These are phyloP conservation scores for Saksenaea oblongispora DNA, from an alignment of 371 early-diverging fungal species.

Conservation along the genomic window DNA sequence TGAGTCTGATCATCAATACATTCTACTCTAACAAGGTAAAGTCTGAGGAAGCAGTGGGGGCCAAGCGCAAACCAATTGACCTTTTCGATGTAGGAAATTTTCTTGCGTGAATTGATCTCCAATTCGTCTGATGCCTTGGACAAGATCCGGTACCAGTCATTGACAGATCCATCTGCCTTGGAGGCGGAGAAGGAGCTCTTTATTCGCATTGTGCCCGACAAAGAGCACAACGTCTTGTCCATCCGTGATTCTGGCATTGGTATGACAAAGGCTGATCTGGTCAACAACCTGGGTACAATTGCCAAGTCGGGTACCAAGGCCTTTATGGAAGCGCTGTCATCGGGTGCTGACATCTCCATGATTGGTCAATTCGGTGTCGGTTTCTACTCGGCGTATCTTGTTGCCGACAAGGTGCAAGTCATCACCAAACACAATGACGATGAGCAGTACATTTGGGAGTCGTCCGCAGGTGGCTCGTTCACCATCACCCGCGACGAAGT, in stretches of 20 bases:
- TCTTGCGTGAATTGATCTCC: conserved; percentile 86
- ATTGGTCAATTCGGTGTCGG: conserved; percentile 97
- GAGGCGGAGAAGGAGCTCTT: conserved; percentile 58
- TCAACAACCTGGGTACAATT: conserved; percentile 84
- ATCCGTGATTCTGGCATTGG: conserved; percentile 90
- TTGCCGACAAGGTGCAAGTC: conserved; percentile 84
- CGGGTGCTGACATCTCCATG: conserved; percentile 60
- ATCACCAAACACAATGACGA: conserved; percentile 78
- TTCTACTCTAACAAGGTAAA: conserved; percentile 57
- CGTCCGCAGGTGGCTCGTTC: conserved; percentile 64
- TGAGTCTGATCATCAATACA: conserved; percentile 84
- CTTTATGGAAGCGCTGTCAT: conserved; percentile 53
- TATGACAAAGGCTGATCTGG: conserved; percentile 86
- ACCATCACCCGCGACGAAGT: conserved; percentile 74
- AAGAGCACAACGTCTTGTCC: conserved; percentile 58
- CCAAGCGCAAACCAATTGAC: no score
- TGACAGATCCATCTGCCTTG: conserved; percentile 59
- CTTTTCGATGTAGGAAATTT: conserved; percentile 70
- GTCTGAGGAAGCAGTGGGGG: neutral
- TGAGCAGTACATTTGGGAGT: conserved; percentile 80
- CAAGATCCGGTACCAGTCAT: conserved; percentile 74
- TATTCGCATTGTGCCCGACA: conserved; percentile 66
- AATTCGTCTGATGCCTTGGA: conserved; percentile 91
- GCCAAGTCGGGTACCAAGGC: conserved; percentile 76
- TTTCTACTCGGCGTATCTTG: conserved; percentile 84